Evolutionary conservation across 495 filamentous ascomycete species (phyloP), one percentile per base, ranked within the genome.

Genomic region (Annulohypoxylon moriforme): DNA sequence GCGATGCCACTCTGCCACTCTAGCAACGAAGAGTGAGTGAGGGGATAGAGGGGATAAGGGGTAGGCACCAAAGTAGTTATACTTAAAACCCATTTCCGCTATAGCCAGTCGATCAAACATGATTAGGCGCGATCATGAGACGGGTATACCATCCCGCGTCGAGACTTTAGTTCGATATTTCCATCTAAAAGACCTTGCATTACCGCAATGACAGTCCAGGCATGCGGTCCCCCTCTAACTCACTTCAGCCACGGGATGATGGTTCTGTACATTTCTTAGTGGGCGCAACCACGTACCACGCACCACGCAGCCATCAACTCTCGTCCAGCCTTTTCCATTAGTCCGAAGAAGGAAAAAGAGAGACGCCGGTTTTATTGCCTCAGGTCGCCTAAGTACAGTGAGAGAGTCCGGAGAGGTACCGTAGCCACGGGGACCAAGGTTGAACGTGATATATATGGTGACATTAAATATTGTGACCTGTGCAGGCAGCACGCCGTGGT

Each of bases 381-480:
- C 49, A 52, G 46, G 52, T 68, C 24, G 25, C 22, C 33, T 53
- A 40, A 13, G 34, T n/a, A 8, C 13, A 49, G 52, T 47, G 25
- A 20, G 22, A 50, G 36, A 36, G 14, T 42, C 40, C 31, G 25
- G 38, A 42, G 44, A 56, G 60, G 49, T 61, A 31, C 42, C 64
- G 34, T 55, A 31, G 36, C 38, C 53, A 46, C 69, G 59, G 53
- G 47, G 50, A 25, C 47, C 13, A 42, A 59, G 38, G 40, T 63
- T 36, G 44, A 64, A 53, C 57, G 61, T 64, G 59, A 66, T 44
- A 50, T 57, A 69, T 56, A 59, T 42, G 71, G 66, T 73, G 27
- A 63, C 66, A 73, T 63, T 63, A 53, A 42, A 46, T 18, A 58
- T 58, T 73, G 58, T 61, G 50, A 46, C 49, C 47, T 69, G 33